Conservation (phyloP, 2,329 filamentous ascomycete genomes). For the Ophiostoma himal-ulmi region DNA sequence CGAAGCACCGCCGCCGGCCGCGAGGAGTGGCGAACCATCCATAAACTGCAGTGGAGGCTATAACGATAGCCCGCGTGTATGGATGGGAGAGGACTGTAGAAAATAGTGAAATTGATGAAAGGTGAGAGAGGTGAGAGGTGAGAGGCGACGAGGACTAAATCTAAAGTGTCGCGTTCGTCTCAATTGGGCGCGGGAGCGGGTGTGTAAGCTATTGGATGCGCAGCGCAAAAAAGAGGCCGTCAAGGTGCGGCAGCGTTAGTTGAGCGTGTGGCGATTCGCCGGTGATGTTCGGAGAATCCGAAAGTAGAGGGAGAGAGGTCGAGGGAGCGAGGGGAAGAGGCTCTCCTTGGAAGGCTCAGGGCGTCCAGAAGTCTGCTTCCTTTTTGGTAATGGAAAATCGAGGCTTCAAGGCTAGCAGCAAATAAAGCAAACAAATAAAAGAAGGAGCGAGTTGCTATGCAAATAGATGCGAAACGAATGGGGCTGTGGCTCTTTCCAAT, state of each 20-base stretch:
- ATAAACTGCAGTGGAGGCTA: conserved; percentile 26
- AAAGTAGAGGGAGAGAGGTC: background rate
- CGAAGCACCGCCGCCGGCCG: conserved; percentile 32
- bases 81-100: background rate
- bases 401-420: conserved; percentile 2
- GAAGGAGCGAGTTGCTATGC: background rate
- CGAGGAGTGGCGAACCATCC: conserved; percentile 36
- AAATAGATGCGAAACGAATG: conserved; percentile 17
- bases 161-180: background rate
- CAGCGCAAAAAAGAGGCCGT: background rate
- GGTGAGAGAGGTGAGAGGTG: background rate
- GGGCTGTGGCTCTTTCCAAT: conserved; percentile 23
- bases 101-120: background rate
- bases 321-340: background rate
- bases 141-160: background rate
- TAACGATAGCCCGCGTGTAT: conserved; percentile 10
- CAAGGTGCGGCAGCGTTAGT: background rate
- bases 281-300: background rate
- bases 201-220: conserved; percentile 12
- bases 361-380: background rate
- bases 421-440: background rate
- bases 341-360: background rate
- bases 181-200: background rate
- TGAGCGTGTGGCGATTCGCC: background rate
- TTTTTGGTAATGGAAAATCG: background rate